Base-by-base conservation (phyloP, 2,329 filamentous ascomycete species). In the Alternaria consortialis region DNA sequence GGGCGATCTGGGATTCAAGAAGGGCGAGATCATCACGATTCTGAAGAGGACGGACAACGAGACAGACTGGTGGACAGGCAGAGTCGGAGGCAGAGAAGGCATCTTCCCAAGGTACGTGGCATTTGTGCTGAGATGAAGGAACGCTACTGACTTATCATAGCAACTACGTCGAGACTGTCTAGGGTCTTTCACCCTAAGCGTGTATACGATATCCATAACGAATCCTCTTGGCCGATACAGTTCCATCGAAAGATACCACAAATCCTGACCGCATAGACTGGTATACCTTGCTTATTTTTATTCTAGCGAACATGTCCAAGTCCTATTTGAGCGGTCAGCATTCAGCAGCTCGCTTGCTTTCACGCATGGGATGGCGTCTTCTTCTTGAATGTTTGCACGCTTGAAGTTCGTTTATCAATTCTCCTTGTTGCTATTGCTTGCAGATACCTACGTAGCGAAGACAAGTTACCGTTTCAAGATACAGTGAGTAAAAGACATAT, bases 41-140 rank as follows among this genome's bases (percentile, higher is more conserved):
- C 79, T 97, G 58, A 97, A 99, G 84, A 91, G 91, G 80, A 98
- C 94, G 5, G 92, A 98, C 5, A 97, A 91, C 70, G 91, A 92
- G 60, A 94, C 93, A 58, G 94, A 98, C 78, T 98, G 94, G 94
- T 98, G 94, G 95, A 98, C 94, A 17, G 95, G 95, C 27, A 90
- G 91, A 80, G 89, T 97, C 73, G 94, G 94, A 31, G 86, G 88
- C 67, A 87, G 89, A 69, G 91, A 94, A 56, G 95, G 95, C 37
- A 97, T 97, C 67, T 99, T 99, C 80, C 95, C 95, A 0, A 95
- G 92, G 86, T 87, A 81, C 66, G 82, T 73, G 20, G 32, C 39
- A 25, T 17, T 20, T 5, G 5, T 44, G n/a, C 5, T 12, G 4
- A 1, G n/a, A 17, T 34, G 1, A 11, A 23, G 2, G 8, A 46